Evolutionary conservation across 805 yeast species (phyloP).

Genomic region (Ogataea philodendri): DNA sequence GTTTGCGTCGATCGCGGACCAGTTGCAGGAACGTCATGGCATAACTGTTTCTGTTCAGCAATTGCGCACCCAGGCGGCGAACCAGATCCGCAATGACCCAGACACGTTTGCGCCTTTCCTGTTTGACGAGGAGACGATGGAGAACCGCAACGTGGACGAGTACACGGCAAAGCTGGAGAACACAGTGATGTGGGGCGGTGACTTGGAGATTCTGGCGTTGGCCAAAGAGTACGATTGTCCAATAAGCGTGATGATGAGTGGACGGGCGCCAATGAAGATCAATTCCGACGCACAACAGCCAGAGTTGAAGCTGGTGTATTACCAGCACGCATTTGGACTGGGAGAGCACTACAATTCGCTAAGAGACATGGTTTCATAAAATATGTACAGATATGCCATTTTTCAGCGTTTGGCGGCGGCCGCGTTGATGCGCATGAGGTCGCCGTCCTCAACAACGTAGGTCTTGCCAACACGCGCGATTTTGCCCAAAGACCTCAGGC

Average conservation of each 20-base stretch:
- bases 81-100: slow-evolving; percentile 59
- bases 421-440: slow-evolving; percentile 86
- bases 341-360: slow-evolving; percentile 95
- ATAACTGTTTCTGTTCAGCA: slow-evolving; percentile 42
- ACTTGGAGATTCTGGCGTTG: slow-evolving; percentile 82
- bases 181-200: slow-evolving; percentile 97
- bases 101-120: slow-evolving; percentile 79
- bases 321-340: slow-evolving; percentile 79
- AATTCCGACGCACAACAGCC: slow-evolving; percentile 57
- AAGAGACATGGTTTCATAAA: slow-evolving; percentile 26
- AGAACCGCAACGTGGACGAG: slow-evolving; percentile 59
- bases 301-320: slow-evolving; percentile 71
- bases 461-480: slow-evolving; percentile 90
- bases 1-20: slow-evolving; percentile 83
- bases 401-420: slow-evolving; percentile 49
- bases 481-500: slow-evolving; percentile 86
- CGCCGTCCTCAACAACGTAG: slow-evolving; percentile 94
- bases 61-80: slow-evolving; percentile 63
- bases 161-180: slow-evolving; percentile 65
- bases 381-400: slow-evolving; percentile 1
- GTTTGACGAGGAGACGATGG: slow-evolving; percentile 73
- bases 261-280: slow-evolving; percentile 61
- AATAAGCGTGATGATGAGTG: slow-evolving; percentile 75
- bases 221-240: slow-evolving; percentile 70
- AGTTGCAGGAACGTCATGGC: slow-evolving; percentile 54